Conservation (phyloP, 2,329 filamentous ascomycete genomes). For the Calonectria pseudoturangicola region DNA sequence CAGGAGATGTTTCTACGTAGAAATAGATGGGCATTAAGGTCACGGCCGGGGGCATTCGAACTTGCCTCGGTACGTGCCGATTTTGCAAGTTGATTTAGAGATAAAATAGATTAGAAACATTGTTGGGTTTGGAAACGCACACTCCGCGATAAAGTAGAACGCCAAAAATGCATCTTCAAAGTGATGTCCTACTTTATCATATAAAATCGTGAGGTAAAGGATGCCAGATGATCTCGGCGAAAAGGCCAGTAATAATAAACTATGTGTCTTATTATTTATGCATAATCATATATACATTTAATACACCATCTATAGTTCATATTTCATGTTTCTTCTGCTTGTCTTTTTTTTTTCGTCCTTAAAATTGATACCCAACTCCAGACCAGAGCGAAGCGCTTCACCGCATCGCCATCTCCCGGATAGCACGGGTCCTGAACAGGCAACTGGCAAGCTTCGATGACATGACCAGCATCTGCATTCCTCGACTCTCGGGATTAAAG, state of each 20-base stretch:
- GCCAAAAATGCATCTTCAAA: too few species aligned
- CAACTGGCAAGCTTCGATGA: neutral
- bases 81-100: neutral
- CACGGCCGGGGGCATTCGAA: neutral
- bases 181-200: too few species aligned
- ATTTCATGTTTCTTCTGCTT: too few species aligned
- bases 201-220: too few species aligned
- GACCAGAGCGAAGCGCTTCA: too few species aligned
- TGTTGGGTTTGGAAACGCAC: neutral
- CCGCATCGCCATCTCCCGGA: neutral
- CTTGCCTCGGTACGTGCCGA: neutral
- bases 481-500: neutral
- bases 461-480: neutral
- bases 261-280: neutral
- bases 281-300: too few species aligned
- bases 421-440: neutral
- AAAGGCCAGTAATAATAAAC: too few species aligned
- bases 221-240: too few species aligned
- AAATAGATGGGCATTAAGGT: slow-evolving; percentile 1
- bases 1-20: slow-evolving; percentile 2
- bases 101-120: neutral
- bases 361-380: too few species aligned
- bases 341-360: too few species aligned
- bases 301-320: too few species aligned
- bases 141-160: too few species aligned